Evolutionary conservation across 2,329 filamentous ascomycete genomes (phyloP), one percentile per base, ranked within the genome.

Genomic region (Blastomyces emzantsi): DNA sequence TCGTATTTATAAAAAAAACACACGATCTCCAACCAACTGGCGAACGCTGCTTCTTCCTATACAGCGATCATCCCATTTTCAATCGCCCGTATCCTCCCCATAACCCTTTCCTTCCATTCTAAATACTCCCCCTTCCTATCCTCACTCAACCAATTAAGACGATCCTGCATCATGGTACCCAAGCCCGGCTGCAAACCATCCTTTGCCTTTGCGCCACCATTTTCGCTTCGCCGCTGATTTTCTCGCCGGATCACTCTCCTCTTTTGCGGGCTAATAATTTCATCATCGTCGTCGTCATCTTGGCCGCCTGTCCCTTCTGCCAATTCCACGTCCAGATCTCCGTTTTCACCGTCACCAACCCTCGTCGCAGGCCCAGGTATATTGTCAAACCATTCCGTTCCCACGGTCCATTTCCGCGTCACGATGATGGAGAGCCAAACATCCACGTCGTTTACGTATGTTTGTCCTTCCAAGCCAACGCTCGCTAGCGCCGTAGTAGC

Each of bases 311-410:
- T 67, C 56, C 33, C 67, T 68, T 22, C 68, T 69, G 7, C 64
- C 1, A 57, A 49, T n/a, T 36, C 62, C 11, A 59, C 43, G 9
- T 61, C 64, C 33, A 30, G 22, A 28, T 60, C 19, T 22, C 67
- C 68, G 19, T 69, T 69, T 17, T 59, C 63, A 41, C 55, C 64
- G 30, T 64, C 52, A 15, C 8, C 57, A 62, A 36, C 33, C 33
- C 65, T 19, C 33, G 62, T 7, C 62, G 64, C 13, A 66, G 64
- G 62, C 66, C 69, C 69, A 8, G 77, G 76, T 54, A 81, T 80
- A 67, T 89, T 85, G 36, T 80, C 76, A 65, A 89, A 90, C 88
- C 88, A 90, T 69, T 90, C 86, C 61, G 82, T 73, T 3, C 73
- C 87, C 81, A 83, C 80, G 22, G 82, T 75, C 78, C 80, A 83